Percentiles rank a stretch among this genome's conserved stretches.
Evolutionary conservation across 805 yeast species (phyloP).

Genomic region (Teunomyces stri): DNA sequence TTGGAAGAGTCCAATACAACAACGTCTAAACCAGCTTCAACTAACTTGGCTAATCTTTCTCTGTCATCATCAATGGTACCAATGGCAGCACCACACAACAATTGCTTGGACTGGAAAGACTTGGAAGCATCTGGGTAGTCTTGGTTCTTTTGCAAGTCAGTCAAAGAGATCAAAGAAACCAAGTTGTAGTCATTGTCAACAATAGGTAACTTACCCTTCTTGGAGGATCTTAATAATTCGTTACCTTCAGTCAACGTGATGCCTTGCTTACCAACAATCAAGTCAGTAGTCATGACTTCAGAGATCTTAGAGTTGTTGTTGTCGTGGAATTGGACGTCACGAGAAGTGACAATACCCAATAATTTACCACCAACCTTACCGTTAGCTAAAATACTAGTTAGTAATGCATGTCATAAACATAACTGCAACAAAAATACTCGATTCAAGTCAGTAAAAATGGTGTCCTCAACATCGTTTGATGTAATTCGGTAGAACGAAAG

Average conservation of each 20-base stretch:
- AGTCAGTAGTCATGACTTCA: conserved; percentile 86
- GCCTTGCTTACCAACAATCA: conserved; percentile 81
- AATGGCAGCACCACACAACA: conserved; percentile 97
- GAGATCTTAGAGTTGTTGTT: conserved; percentile 59
- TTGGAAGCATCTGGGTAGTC: conserved; percentile 93
- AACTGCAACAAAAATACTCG: background rate
- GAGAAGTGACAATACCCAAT: conserved; percentile 92
- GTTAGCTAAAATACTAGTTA: conserved; percentile 52
- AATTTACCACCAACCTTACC: conserved; percentile 88
- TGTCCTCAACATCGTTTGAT: conserved; percentile 98
- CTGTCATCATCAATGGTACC: conserved; percentile 92
- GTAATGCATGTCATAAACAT: conserved; percentile 16
- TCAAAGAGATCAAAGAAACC: conserved; percentile 87
- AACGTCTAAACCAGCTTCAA: conserved; percentile 95
- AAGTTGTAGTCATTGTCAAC: conserved; percentile 74
- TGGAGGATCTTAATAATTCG: conserved; percentile 83
- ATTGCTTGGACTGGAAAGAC: conserved; percentile 88
- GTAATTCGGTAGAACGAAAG: conserved; percentile 99
- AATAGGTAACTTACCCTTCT: conserved; percentile 97
- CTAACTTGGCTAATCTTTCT: conserved; percentile 78
- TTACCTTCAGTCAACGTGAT: conserved; percentile 83
- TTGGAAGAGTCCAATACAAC: conserved; percentile 95
- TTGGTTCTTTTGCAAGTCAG: conserved; percentile 95
- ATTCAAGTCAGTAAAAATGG: conserved; percentile 21
- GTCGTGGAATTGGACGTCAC: conserved; percentile 95